Percentiles rank a stretch among this genome's conserved stretches.
These are phyloP conservation scores for Trichodelitschia bisporula DNA, from an alignment of 495 filamentous ascomycete species.

Conservation along the genomic window DNA sequence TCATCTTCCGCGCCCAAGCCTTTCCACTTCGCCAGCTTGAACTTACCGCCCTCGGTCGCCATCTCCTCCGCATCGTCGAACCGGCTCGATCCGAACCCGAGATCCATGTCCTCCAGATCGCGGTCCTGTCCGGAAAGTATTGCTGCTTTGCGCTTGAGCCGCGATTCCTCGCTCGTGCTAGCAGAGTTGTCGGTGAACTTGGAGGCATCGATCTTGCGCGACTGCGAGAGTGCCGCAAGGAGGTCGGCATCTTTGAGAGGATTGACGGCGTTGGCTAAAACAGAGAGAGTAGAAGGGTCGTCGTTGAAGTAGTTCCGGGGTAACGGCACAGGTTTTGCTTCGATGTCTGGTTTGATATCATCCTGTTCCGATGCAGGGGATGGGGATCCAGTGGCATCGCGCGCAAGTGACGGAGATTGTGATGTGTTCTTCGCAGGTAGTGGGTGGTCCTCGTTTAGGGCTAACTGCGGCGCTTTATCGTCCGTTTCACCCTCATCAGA, in stretches of 20 bases:
- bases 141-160: constrained; percentile 31
- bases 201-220: constrained; percentile 35
- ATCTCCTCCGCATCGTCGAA: constrained; percentile 67
- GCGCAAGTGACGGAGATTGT: too few relatives aligned
- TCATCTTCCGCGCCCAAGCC: constrained; percentile 14
- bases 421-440: too few relatives aligned
- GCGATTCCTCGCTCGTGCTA: constrained; percentile 24
- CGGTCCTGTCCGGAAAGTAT: constrained; percentile 55
- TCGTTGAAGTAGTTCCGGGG: constrained; percentile 37
- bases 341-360: too few relatives aligned
- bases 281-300: constrained; percentile 10
- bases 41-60: constrained; percentile 25
- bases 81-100: constrained; percentile 75
- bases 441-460: too few relatives aligned
- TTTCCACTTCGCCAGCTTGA: constrained; percentile 43
- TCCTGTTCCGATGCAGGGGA: too few relatives aligned
- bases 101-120: constrained; percentile 79
- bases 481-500: not conserved
- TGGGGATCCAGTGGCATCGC: too few relatives aligned
- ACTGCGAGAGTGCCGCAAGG: constrained; percentile 64
- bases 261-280: constrained; percentile 14
- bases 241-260: constrained; percentile 51
- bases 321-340: constrained; percentile 8
- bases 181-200: constrained; percentile 22
- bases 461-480: too few relatives aligned